Percentiles rank a stretch among this genome's conserved stretches.
Conservation (phyloP, 2,329 filamentous ascomycete genomes). For the Exophiala lecanii-corni region DNA sequence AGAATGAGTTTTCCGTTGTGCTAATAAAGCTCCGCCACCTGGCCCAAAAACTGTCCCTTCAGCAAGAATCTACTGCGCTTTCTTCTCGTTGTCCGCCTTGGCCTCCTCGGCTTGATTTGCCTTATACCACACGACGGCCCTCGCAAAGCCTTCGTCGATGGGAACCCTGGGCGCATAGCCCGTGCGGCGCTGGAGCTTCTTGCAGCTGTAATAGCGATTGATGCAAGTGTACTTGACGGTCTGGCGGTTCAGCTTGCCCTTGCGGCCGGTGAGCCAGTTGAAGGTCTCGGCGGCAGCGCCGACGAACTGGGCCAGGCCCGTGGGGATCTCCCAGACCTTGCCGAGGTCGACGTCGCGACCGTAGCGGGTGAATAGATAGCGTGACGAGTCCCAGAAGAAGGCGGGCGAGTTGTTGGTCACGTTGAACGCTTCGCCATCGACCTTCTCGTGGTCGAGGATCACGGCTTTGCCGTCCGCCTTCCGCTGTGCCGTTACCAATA, state of each 20-base stretch:
- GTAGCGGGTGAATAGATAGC: constrained; percentile 65
- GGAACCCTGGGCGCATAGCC: constrained; percentile 43
- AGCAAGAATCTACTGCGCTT: constrained; percentile 38
- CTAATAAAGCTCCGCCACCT: no score
- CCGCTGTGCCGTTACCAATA: constrained; percentile 55
- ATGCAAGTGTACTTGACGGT: constrained; percentile 46
- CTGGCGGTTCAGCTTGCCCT: constrained; percentile 42
- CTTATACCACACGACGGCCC: constrained; percentile 36
- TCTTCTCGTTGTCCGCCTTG: constrained; percentile 35
- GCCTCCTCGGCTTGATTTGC: constrained; percentile 32
- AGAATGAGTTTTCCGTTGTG: no score
- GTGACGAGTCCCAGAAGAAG: constrained; percentile 86
- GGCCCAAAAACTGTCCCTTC: no score
- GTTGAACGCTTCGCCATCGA: constrained; percentile 84
- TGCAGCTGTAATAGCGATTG: constrained; percentile 45
- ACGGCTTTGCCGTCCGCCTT: constrained; percentile 47
- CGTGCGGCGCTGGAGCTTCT: constrained; percentile 43
- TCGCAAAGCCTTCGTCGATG: constrained; percentile 44
- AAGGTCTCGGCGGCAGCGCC: constrained; percentile 41
- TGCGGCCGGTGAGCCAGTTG: constrained; percentile 41
- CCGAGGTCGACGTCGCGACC: constrained; percentile 40
- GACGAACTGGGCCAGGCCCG: constrained; percentile 36
- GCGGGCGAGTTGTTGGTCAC: constrained; percentile 85
- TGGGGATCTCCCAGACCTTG: constrained; percentile 39
- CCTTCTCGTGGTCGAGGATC: constrained; percentile 66